Evolutionary conservation across 345 rosid species (phyloP), one percentile per base, ranked within the genome.

Genomic region (Chamaenerion angustifolium): DNA sequence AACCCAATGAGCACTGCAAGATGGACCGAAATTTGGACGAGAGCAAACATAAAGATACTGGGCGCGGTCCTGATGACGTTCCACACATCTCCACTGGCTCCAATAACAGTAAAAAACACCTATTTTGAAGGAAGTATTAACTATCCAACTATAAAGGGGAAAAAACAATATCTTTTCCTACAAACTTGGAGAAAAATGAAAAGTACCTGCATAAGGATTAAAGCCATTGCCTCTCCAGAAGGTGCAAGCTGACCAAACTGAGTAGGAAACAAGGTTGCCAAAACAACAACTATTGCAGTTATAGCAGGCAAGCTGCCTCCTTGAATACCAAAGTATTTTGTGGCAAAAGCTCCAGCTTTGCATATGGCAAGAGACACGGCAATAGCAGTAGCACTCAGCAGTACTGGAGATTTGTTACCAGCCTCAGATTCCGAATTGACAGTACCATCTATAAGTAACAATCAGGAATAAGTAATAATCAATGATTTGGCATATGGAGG

Each of bases 31-130:
- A 85, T 73, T 72, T 83, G 98, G 45, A 76, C 72, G 11, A 85
- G 65, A 15, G 94, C 78, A 67, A 86, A 90, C 75, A 77, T 10
- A 69, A 90, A 90, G 37, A 90, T 85, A 71, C 92, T 79, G 3
- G 88, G 95, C 2, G 98, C 95, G 1, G 94, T 90, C 31, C 61
- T 62, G 57, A 90, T 76, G 58, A 86, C 88, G 61, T 48, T 76
- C 92, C 95, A 78, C 57, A 86, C 58, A 78, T 73, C 76, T 49
- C 98, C 94, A 11, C 81, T 81, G 4, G 95, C 94, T 44, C 95
- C 95, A 45, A 86, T 76, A 40, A 90, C 92, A 0, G 92, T 62
- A 66, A 90, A 90, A 67, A 90, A 90, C 14, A 85, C 86, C 95
- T 83, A 72, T 45, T 47, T 52, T 18, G 10, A 16, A 14, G 35